phyloP scores from a whole-genome alignment of 1,284 basidiomycete genomes.

The Cryptococcus sp. region DNA sequence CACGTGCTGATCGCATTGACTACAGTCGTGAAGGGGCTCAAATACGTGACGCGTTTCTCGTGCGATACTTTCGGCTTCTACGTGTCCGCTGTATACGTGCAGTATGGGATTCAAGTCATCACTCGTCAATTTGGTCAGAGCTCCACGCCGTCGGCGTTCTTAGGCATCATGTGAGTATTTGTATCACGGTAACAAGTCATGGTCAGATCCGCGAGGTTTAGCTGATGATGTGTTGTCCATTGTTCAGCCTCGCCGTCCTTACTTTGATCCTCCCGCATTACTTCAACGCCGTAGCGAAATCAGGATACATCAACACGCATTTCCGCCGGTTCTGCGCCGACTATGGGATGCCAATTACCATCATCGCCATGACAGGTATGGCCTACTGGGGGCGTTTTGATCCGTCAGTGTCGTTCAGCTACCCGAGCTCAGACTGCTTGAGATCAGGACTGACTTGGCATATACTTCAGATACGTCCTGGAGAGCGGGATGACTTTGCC shows the following conservation, averaged over 20 bases:
- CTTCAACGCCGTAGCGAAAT: conserved; percentile 67
- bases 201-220: not conserved
- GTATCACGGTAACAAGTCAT: not conserved
- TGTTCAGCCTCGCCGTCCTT: conserved; percentile 66
- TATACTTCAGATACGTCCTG: conserved; percentile 37
- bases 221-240: conserved; percentile 4
- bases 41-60: conserved; percentile 84
- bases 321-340: conserved; percentile 75
- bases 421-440: not conserved
- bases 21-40: conserved; percentile 77
- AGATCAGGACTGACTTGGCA: not conserved
- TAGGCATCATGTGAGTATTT: conserved; percentile 60
- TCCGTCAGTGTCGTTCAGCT: conserved; percentile 18
- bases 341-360: conserved; percentile 84
- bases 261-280: conserved; percentile 74
- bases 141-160: conserved; percentile 62
- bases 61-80: conserved; percentile 95
- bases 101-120: conserved; percentile 81
- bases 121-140: conserved; percentile 67
- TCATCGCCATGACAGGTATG: conserved; percentile 70
- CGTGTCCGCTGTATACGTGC: conserved; percentile 69
- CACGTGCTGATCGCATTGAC: conserved; percentile 9
- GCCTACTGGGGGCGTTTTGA: conserved; percentile 84
- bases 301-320: conserved; percentile 69
- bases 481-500: conserved; percentile 70